Percentiles rank a stretch among this genome's conserved stretches.
These are phyloP conservation scores for Talaromyces thailandensis DNA, from an alignment of 495 filamentous ascomycete genomes.

Conservation along the genomic window DNA sequence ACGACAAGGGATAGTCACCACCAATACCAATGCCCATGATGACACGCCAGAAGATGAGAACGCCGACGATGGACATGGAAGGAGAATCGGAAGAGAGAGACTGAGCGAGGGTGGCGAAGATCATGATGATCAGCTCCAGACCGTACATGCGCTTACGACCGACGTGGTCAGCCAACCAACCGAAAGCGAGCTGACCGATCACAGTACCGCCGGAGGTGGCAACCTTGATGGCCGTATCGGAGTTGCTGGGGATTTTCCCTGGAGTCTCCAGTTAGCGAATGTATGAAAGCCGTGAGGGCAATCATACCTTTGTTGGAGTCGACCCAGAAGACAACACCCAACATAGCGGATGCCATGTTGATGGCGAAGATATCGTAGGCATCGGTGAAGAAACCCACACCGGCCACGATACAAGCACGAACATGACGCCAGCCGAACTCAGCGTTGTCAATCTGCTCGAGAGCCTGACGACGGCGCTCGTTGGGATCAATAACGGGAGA, in stretches of 20 bases:
- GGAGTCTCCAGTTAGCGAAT: conserved; percentile 20
- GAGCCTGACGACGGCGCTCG: conserved; percentile 63
- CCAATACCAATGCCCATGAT: conserved; percentile 79
- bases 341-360: conserved; percentile 57
- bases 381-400: conserved; percentile 79
- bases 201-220: conserved; percentile 83
- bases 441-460: conserved; percentile 72
- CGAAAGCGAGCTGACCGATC: conserved; percentile 76
- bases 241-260: conserved; percentile 49
- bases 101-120: conserved; percentile 74
- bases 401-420: conserved; percentile 67
- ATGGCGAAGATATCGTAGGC: conserved; percentile 77
- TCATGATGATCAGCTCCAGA: conserved; percentile 80
- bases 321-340: conserved; percentile 64
- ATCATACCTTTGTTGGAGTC: conserved; percentile 6
- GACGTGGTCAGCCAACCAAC: conserved; percentile 68
- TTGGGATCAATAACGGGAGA: conserved; percentile 41
- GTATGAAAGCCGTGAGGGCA: neutral
- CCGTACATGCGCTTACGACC: conserved; percentile 84
- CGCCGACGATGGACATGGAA: conserved; percentile 60
- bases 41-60: conserved; percentile 85
- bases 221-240: conserved; percentile 81
- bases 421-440: conserved; percentile 75
- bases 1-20: conserved; percentile 78
- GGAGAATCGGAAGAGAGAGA: conserved; percentile 58